A percentile compares a stretch with the other conserved stretches of the same genome.
These are phyloP conservation scores for Cryoendolithus antarcticus DNA, from an alignment of 2,329 filamentous ascomycete genomes.

Conservation along the genomic window DNA sequence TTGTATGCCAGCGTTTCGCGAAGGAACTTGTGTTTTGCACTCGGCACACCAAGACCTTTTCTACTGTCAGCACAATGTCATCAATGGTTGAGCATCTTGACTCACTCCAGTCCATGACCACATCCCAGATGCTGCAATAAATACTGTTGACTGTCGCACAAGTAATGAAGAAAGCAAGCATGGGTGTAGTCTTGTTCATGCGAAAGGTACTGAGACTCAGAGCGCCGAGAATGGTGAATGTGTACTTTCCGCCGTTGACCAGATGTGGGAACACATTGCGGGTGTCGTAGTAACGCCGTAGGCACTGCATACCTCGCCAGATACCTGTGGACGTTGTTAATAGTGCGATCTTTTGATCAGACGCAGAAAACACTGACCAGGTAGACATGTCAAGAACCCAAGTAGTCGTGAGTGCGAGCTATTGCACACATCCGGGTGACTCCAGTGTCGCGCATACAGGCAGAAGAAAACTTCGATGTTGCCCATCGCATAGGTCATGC, in stretches of 20 bases:
- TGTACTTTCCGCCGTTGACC: slow-evolving; percentile 85
- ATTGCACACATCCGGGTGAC: slow-evolving; percentile 64
- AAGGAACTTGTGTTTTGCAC: slow-evolving; percentile 46
- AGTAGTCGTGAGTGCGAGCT: slow-evolving; percentile 71
- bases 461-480: slow-evolving; percentile 93
- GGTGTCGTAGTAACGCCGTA: slow-evolving; percentile 81
- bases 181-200: slow-evolving; percentile 45
- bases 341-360: too few relatives aligned
- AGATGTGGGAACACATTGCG: slow-evolving; percentile 81
- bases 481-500: slow-evolving; percentile 76
- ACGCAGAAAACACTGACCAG: slow-evolving; percentile 22
- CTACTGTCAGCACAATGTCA: slow-evolving; percentile 5
- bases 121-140: slow-evolving; percentile 82
- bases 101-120: slow-evolving; percentile 80
- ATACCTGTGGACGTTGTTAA: slow-evolving; percentile 39
- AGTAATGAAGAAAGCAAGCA: slow-evolving; percentile 61
- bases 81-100: neutral
- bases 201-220: slow-evolving; percentile 73
- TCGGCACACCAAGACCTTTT: slow-evolving; percentile 55
- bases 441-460: slow-evolving; percentile 69
- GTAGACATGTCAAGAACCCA: slow-evolving; percentile 73
- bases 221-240: slow-evolving; percentile 68
- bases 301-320: slow-evolving; percentile 81
- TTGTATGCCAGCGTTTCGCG: slow-evolving; percentile 64
- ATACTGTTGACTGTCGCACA: slow-evolving; percentile 72